phyloP scores from a whole-genome alignment of 75 land plant genomes.

The Selaginella moellendorffii region DNA sequence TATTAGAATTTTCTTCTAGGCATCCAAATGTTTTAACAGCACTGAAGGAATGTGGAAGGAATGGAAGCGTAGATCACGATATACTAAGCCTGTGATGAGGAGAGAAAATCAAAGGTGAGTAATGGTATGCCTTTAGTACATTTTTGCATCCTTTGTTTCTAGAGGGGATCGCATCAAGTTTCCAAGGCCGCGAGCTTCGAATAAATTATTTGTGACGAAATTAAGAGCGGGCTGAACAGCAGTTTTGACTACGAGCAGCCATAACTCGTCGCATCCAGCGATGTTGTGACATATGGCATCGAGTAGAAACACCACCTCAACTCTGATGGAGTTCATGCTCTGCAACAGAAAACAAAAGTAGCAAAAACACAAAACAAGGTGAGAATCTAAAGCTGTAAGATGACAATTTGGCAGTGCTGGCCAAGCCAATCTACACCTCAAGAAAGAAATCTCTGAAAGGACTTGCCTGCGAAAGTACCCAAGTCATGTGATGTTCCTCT shows the following conservation, averaged over 20 bases:
- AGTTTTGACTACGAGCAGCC: conserved; percentile 63
- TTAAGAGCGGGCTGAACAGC: conserved; percentile 49
- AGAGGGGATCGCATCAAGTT: no score
- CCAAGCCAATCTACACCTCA: conserved; percentile 45
- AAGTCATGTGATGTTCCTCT: conserved; percentile 59
- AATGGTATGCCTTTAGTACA: no score
- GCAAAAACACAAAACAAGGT: not conserved
- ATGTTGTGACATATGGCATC: conserved; percentile 62
- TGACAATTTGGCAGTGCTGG: conserved; percentile 35
- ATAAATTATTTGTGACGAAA: no score
- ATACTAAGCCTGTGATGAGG: no score
- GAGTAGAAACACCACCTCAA: conserved; percentile 53
- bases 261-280: conserved; percentile 56
- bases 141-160: no score
- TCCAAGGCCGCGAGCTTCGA: no score
- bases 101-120: no score
- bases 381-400: conserved; percentile 67
- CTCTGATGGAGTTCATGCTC: conserved; percentile 52
- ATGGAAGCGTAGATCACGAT: no score
- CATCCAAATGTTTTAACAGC: no score
- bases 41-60: no score
- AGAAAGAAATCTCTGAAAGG: not conserved
- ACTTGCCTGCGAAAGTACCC: conserved; percentile 55
- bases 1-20: no score
- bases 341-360: conserved; percentile 46